Evolutionary conservation across 768 basidiomycete genomes (phyloP).

Genomic region (Leccinum fibrillosum): DNA sequence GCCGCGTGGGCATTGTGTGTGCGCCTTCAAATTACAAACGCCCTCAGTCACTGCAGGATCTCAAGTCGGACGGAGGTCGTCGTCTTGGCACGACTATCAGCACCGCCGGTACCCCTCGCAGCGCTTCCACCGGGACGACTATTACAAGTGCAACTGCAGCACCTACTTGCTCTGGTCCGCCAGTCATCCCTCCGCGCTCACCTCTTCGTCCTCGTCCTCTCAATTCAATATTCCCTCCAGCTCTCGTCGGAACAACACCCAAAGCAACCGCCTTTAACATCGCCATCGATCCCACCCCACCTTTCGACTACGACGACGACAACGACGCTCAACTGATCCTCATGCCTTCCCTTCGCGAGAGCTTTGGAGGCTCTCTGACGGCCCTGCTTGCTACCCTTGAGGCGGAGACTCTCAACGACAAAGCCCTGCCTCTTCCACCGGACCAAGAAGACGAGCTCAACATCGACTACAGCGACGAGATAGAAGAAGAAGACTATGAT

Average conservation of each 20-base stretch:
- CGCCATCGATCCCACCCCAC: not conserved
- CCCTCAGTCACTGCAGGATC: slow-evolving; percentile 28
- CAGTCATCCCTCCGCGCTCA: slow-evolving; percentile 30
- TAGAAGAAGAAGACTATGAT: slow-evolving; percentile 30
- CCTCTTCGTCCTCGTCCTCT: slow-evolving; percentile 31
- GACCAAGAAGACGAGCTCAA: slow-evolving; percentile 22
- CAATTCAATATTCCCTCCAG: not conserved
- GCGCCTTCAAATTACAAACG: slow-evolving; percentile 35
- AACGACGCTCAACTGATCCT: slow-evolving; percentile 15
- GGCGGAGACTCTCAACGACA: slow-evolving; percentile 29
- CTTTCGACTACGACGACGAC: slow-evolving; percentile 19
- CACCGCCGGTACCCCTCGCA: slow-evolving; percentile 4
- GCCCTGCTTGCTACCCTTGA: slow-evolving; percentile 30
- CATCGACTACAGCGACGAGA: slow-evolving; percentile 20
- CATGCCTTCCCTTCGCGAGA: slow-evolving; percentile 32
- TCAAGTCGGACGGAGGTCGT: slow-evolving; percentile 17
- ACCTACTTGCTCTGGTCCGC: slow-evolving; percentile 8
- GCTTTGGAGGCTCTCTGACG: slow-evolving; percentile 32
- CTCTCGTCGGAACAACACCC: slow-evolving; percentile 15
- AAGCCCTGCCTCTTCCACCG: slow-evolving; percentile 30
- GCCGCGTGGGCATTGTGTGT: slow-evolving; percentile 43
- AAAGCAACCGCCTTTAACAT: slow-evolving; percentile 2
- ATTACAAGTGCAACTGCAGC: not conserved
- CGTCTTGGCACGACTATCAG: slow-evolving; percentile 14
- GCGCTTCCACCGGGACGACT: slow-evolving; percentile 7